phyloP scores from a whole-genome alignment of 1,284 basidiomycete species.

The Kalmanozyma brasiliensis region DNA sequence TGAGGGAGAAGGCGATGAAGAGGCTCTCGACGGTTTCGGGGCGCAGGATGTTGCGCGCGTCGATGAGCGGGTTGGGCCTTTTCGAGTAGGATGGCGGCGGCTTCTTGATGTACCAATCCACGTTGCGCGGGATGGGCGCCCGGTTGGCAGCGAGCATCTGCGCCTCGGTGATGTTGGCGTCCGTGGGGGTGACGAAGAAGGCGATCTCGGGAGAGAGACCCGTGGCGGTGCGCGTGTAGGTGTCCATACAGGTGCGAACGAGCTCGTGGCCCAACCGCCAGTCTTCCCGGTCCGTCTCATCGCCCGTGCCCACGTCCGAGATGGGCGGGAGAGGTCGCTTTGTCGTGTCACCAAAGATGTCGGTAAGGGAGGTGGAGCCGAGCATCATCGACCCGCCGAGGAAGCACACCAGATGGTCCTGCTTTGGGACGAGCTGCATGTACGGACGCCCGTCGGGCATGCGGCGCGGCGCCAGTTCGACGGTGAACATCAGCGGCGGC shows the following conservation, averaged over 20 bases:
- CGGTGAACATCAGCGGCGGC: conserved; percentile 77
- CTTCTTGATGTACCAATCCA: conserved; percentile 66
- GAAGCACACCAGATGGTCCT: conserved; percentile 97
- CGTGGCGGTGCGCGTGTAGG: conserved; percentile 82
- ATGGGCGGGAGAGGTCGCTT: conserved; percentile 45
- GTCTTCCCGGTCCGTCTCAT: conserved; percentile 74
- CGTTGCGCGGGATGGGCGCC: conserved; percentile 27
- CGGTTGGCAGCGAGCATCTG: conserved; percentile 24
- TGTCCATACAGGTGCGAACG: conserved; percentile 85
- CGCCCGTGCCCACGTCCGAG: conserved; percentile 73
- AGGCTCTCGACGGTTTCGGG: conserved; percentile 95
- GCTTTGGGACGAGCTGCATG: conserved; percentile 76
- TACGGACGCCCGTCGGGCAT: conserved; percentile 7
- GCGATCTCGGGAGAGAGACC: conserved; percentile 71
- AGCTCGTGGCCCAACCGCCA: conserved; percentile 84
- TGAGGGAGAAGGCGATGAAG: conserved; percentile 84
- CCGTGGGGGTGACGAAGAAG: conserved; percentile 51
- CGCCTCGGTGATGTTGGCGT: conserved; percentile 22
- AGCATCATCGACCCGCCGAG: conserved; percentile 89
- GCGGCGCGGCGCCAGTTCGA: conserved; percentile 73
- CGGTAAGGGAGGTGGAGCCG: conserved; percentile 72
- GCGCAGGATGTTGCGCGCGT: conserved; percentile 86
- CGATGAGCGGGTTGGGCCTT: conserved; percentile 72
- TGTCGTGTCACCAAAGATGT: conserved; percentile 27
- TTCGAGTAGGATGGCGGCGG: conserved; percentile 32